Evolutionary conservation across 176 grass and related monocot genomes (phyloP).

Genomic region (Saccharum officinarum): DNA sequence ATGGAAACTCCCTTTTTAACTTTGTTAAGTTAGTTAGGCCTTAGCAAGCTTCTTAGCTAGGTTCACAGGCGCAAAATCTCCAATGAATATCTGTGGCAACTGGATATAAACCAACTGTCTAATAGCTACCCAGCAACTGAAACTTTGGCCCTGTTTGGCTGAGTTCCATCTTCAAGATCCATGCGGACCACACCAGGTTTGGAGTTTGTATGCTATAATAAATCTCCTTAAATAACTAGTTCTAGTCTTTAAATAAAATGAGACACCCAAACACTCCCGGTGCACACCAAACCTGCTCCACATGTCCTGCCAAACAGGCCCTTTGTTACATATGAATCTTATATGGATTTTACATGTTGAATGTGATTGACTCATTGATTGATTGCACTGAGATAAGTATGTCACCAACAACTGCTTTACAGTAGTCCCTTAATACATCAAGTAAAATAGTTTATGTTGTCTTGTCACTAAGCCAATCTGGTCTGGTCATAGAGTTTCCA

Average conservation of each 20-base stretch:
- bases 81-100: neutral
- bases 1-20: neutral
- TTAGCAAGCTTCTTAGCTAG: slow-evolving; percentile 12
- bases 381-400: neutral
- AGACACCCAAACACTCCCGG: neutral
- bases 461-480: neutral
- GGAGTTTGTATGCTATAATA: neutral
- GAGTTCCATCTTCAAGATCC: neutral
- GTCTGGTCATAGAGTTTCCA: neutral
- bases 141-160: neutral
- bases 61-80: neutral
- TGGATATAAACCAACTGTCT: slow-evolving; percentile 14
- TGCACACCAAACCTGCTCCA: neutral
- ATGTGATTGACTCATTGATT: slow-evolving; percentile 13
- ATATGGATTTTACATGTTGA: neutral
- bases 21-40: neutral
- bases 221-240: neutral
- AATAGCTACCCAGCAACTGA: neutral
- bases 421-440: neutral
- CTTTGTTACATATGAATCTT: neutral
- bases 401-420: neutral
- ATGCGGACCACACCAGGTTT: neutral
- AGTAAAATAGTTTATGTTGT: slow-evolving; percentile 15
- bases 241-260: neutral
- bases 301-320: neutral